Percentiles rank a stretch among this genome's conserved stretches.
These are phyloP conservation scores for Dryas alaskensis DNA, from an alignment of 306 rosid genomes.

Conservation along the genomic window DNA sequence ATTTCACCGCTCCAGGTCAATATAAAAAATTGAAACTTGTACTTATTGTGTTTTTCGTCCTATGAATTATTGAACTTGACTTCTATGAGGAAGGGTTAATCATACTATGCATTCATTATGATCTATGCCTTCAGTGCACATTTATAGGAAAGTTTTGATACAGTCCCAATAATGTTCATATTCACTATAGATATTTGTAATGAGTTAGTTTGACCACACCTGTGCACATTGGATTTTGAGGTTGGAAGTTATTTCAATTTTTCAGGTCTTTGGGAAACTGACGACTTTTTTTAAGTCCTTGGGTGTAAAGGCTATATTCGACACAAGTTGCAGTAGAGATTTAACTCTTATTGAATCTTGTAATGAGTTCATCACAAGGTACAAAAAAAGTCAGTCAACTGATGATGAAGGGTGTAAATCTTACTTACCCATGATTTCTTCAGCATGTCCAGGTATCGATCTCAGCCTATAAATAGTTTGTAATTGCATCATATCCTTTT, in stretches of 20 bases:
- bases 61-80: not conserved
- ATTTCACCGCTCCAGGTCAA: slow-evolving; percentile 76
- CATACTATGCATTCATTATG: not conserved
- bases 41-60: not conserved
- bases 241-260: slow-evolving; percentile 12
- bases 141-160: not conserved
- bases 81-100: not conserved
- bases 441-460: slow-evolving; percentile 95
- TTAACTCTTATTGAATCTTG: slow-evolving; percentile 80
- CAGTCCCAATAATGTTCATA: not conserved
- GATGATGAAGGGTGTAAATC: slow-evolving; percentile 49
- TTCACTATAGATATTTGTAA: not conserved
- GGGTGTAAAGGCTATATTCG: slow-evolving; percentile 87
- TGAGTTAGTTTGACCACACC: not conserved
- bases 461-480: slow-evolving; percentile 13
- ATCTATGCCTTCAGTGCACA: not conserved
- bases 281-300: slow-evolving; percentile 76
- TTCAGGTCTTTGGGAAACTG: slow-evolving; percentile 75
- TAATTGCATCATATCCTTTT: not conserved
- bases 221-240: slow-evolving; percentile 1
- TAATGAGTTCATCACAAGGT: slow-evolving; percentile 71
- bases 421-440: slow-evolving; percentile 77
- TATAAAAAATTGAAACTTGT: not conserved
- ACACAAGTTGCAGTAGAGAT: slow-evolving; percentile 92
- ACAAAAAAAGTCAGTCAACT: slow-evolving; percentile 47